Percentiles rank a stretch among this genome's conserved stretches.
These are phyloP conservation scores for Didymella glomerata DNA, from an alignment of 2,329 filamentous ascomycete species.

Conservation along the genomic window DNA sequence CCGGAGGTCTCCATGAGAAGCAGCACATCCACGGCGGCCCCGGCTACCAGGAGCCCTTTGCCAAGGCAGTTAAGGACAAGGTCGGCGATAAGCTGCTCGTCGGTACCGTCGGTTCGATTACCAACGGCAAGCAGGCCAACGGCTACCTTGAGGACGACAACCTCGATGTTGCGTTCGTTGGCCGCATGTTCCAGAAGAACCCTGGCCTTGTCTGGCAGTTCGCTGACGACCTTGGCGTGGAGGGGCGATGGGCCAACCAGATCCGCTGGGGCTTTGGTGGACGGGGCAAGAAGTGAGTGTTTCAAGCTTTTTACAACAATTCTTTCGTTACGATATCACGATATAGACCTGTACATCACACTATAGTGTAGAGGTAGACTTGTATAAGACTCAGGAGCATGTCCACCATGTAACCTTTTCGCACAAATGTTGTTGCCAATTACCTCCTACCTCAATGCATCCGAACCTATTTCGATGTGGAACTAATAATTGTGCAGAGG, in stretches of 20 bases:
- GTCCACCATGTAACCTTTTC: background rate
- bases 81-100: slow-evolving; percentile 77
- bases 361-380: background rate
- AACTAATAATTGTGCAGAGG: slow-evolving; percentile 25
- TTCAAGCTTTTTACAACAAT: background rate
- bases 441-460: background rate
- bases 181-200: slow-evolving; percentile 81
- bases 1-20: slow-evolving; percentile 71
- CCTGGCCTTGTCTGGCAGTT: slow-evolving; percentile 78
- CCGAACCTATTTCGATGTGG: background rate
- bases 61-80: slow-evolving; percentile 74
- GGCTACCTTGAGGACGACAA: slow-evolving; percentile 43
- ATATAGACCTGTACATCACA: slow-evolving; percentile 4
- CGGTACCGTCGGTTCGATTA: slow-evolving; percentile 78
- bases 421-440: background rate
- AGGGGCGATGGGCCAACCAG: slow-evolving; percentile 77
- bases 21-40: slow-evolving; percentile 69
- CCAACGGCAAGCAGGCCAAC: slow-evolving; percentile 70
- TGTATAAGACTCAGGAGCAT: background rate
- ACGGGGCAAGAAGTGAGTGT: slow-evolving; percentile 53
- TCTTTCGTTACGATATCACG: background rate
- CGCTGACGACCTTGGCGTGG: slow-evolving; percentile 75
- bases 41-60: slow-evolving; percentile 78
- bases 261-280: slow-evolving; percentile 67
- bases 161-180: slow-evolving; percentile 76